Evolutionary conservation across 768 basidiomycete species (phyloP).

Genomic region (Crepidotus variabilis): DNA sequence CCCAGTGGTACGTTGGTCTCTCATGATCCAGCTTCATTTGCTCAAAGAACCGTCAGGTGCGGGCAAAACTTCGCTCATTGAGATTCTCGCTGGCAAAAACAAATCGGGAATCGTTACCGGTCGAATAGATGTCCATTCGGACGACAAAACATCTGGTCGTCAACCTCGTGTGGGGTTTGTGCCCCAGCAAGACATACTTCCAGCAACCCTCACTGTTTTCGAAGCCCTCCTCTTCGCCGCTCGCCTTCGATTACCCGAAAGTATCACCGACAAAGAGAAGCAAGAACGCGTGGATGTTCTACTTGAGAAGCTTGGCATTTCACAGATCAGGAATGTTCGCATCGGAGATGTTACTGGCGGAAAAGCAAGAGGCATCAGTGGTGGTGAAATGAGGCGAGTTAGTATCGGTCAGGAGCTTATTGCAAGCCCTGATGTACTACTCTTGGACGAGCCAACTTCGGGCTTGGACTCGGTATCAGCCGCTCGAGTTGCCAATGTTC

Average conservation of each 20-base stretch:
- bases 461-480: conserved; percentile 88
- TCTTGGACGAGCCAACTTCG: conserved; percentile 85
- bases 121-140: conserved; percentile 50
- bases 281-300: conserved; percentile 62
- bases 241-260: conserved; percentile 77
- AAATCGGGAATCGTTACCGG: conserved; percentile 75
- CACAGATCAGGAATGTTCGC: conserved; percentile 60
- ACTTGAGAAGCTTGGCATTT: conserved; percentile 76
- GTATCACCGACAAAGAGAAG: conserved; percentile 58
- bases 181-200: conserved; percentile 82
- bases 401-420: conserved; percentile 90
- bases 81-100: conserved; percentile 80
- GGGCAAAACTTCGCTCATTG: conserved; percentile 89
- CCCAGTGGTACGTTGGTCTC: conserved; percentile 62
- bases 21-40: background rate
- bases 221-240: conserved; percentile 87
- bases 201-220: conserved; percentile 72
- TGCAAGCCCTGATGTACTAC: conserved; percentile 77
- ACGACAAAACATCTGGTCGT: conserved; percentile 19
- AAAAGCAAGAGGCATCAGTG: conserved; percentile 80
- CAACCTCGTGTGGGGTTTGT: conserved; percentile 76
- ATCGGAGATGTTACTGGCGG: conserved; percentile 67
- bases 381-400: conserved; percentile 88
- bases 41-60: conserved; percentile 43
- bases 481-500: conserved; percentile 69